phyloP scores from a whole-genome alignment of 2,329 filamentous ascomycete genomes.

The Pseudofabraea citricarpa region DNA sequence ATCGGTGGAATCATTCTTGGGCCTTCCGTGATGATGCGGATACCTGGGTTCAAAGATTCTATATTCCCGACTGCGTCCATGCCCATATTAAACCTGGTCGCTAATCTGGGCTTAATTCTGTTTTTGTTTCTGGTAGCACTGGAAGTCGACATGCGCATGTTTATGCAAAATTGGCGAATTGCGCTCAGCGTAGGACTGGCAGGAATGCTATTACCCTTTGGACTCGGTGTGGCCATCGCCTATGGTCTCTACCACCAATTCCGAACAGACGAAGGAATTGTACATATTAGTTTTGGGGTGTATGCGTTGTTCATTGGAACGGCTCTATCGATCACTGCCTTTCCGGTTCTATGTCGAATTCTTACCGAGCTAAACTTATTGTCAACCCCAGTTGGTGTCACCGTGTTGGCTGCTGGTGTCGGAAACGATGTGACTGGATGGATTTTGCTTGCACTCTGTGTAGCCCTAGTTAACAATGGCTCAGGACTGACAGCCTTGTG shows the following conservation, averaged over 20 bases:
- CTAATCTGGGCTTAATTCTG: constrained; percentile 77
- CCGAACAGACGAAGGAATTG: constrained; percentile 37
- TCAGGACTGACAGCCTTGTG: constrained; percentile 79
- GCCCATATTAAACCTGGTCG: constrained; percentile 69
- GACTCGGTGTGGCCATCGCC: constrained; percentile 72
- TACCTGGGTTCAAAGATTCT: constrained; percentile 68
- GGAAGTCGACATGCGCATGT: constrained; percentile 76
- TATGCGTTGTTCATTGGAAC: constrained; percentile 83
- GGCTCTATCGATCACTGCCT: constrained; percentile 85
- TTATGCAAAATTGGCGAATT: constrained; percentile 75
- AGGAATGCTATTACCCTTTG: constrained; percentile 81
- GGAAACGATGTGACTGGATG: constrained; percentile 90
- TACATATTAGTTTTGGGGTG: constrained; percentile 55
- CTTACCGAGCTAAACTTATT: constrained; percentile 86
- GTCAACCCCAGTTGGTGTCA: constrained; percentile 76
- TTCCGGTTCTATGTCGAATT: constrained; percentile 91
- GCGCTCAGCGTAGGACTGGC: constrained; percentile 72
- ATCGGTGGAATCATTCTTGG: constrained; percentile 81
- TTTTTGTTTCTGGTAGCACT: constrained; percentile 86
- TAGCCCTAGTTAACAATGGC: constrained; percentile 85
- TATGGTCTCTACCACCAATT: constrained; percentile 79
- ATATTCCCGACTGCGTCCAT: constrained; percentile 78
- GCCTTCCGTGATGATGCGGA: constrained; percentile 82
- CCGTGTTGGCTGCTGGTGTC: constrained; percentile 84
- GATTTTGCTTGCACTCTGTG: constrained; percentile 88